These are phyloP conservation scores for Musa beccarii DNA, from an alignment of 176 grass and related monocot species.

Conservation along the genomic window DNA sequence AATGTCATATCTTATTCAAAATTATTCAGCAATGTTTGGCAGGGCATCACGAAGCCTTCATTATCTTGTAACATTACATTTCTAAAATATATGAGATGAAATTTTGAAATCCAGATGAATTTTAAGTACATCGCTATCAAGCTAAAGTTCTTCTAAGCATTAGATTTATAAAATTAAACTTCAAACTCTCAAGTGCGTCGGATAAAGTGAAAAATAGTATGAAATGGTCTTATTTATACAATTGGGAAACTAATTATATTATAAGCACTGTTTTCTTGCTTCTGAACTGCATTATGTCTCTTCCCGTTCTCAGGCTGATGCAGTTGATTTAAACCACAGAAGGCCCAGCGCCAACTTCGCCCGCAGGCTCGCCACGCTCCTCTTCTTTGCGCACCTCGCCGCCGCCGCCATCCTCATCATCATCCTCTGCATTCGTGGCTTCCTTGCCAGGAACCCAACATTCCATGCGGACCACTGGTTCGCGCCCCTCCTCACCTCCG, in stretches of 20 bases:
- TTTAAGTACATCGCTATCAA: neutral
- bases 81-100: no score
- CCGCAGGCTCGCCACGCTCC: conserved; percentile 33
- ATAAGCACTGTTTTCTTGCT: neutral
- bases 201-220: neutral
- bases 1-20: no score
- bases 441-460: conserved; percentile 34
- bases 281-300: no score
- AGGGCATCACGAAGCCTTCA: no score
- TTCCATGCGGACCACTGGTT: conserved; percentile 44
- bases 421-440: conserved; percentile 50
- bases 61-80: no score
- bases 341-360: conserved; percentile 23
- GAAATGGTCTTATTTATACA: neutral
- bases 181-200: neutral
- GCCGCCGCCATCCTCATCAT: conserved; percentile 48
- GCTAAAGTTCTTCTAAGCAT: neutral
- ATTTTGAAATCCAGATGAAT: no score
- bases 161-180: neutral
- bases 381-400: conserved; percentile 62
- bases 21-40: no score
- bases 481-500: conserved; percentile 32
- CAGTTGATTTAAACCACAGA: neutral
- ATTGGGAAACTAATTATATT: neutral
- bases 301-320: neutral